Evolutionary conservation across 1,139 yeast genomes (phyloP), one percentile per base, ranked within the genome.

Genomic region (Saccharomyces hybrid): DNA sequence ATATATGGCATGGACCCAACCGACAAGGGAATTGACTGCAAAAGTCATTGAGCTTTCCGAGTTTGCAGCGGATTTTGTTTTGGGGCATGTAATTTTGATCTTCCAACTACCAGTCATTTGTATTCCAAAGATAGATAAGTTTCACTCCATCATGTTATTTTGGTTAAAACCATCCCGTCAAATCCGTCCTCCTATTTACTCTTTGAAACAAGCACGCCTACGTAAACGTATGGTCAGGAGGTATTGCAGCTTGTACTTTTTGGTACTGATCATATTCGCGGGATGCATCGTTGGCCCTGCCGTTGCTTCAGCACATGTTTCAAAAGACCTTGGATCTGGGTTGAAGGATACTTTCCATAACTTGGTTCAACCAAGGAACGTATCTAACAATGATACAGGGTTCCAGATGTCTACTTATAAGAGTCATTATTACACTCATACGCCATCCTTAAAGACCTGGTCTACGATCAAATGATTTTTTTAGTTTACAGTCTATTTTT

Each of bases 111-210:
- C 99, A 64, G 69, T 90, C 54, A 78, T 95, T 62, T 80, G 81
- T 64, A 76, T 93, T 66, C 99, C 99, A 68, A 79, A 82, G 73
- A 77, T 91, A 72, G 99, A 93, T 76, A 88, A 91, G 78, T 90
- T 96, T 96, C 99, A 93, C 76, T 91, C 99, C 50, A 86, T 91
- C 75, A 85, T 93, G 93, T 81, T 93, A 75, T 93, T 93, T 84
- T 93, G 99, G 99, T 85, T 93, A 76, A 88, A 90, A 73, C 99
- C 99, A 59, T 85, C 95, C 59, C 87, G 96, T 77, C 96, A 93
- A 77, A 93, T 93, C 69, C 88, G 99, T 75, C 99, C 98, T 61
- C 99, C 99, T 65, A 93, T 95, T 71, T 95, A 89, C 76, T 90
- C 98, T 20, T 80, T 93, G 77, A 93, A 95, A 76, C 99, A 95